These are phyloP conservation scores for Erysimum cheiranthoides DNA, from an alignment of 345 rosid genomes.

Conservation along the genomic window DNA sequence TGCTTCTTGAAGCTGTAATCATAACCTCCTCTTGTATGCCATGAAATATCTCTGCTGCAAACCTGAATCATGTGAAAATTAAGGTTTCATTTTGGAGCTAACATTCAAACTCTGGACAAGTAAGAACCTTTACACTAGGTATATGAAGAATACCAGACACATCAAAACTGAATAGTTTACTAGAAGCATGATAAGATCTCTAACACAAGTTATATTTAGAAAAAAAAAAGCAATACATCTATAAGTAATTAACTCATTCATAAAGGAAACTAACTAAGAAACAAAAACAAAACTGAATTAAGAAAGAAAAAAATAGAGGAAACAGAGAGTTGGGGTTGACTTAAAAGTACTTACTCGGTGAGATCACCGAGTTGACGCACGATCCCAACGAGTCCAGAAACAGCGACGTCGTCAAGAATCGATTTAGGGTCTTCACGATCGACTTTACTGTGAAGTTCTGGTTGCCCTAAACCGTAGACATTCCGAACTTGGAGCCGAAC, in stretches of 20 bases:
- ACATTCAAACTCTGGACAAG: background rate
- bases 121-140: background rate
- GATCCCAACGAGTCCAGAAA: conserved; percentile 91
- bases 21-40: conserved; percentile 85
- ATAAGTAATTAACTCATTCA: background rate
- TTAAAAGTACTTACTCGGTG: conserved; percentile 71
- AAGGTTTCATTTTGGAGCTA: background rate
- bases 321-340: conserved; percentile 43
- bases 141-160: background rate
- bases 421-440: conserved; percentile 86
- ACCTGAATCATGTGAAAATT: conserved; percentile 47
- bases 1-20: conserved; percentile 80
- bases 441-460: conserved; percentile 72
- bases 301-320: background rate
- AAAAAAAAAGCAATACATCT: background rate
- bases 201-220: background rate
- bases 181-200: background rate
- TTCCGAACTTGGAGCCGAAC: conserved; percentile 68
- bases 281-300: background rate
- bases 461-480: conserved; percentile 81
- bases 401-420: conserved; percentile 86
- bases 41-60: conserved; percentile 95
- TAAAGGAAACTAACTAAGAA: background rate
- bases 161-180: background rate
- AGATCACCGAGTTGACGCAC: conserved; percentile 99